A percentile compares a stretch with the other conserved stretches of the same genome.
Evolutionary conservation across 345 rosid genomes (phyloP).

Genomic region (Rubroshorea leprosula): DNA sequence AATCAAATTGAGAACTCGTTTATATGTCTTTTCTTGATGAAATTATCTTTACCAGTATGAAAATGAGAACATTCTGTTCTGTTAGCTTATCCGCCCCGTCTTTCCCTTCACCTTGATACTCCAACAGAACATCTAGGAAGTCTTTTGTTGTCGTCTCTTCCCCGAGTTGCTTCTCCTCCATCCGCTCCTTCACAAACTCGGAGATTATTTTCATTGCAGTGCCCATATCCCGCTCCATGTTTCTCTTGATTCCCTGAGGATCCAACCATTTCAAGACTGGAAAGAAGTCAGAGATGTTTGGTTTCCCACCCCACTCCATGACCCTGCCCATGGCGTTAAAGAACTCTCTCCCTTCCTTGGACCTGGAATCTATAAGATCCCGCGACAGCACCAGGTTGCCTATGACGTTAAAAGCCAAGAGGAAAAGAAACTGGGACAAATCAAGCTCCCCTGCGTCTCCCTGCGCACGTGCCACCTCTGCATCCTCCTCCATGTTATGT

Average conservation of each 20-base stretch:
- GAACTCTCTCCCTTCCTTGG: slow-evolving; percentile 27
- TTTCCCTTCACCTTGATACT: slow-evolving; percentile 38
- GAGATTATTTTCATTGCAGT: slow-evolving; percentile 42
- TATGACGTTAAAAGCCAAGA: slow-evolving; percentile 36
- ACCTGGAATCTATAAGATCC: slow-evolving; percentile 37
- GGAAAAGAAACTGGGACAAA: slow-evolving; percentile 37
- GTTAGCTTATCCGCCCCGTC: slow-evolving; percentile 41
- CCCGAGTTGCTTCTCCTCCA: slow-evolving; percentile 16
- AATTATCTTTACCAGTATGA: slow-evolving; percentile 36
- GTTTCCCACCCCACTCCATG: slow-evolving; percentile 33
- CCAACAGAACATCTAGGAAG: slow-evolving; percentile 51
- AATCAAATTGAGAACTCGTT: not conserved
- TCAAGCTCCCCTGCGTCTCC: slow-evolving; percentile 25
- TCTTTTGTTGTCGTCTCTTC: slow-evolving; percentile 20
- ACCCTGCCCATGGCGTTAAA: slow-evolving; percentile 26
- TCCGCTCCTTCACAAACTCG: slow-evolving; percentile 32
- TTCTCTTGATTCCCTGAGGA: slow-evolving; percentile 46
- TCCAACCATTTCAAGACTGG: slow-evolving; percentile 46
- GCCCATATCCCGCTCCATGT: slow-evolving; percentile 42
- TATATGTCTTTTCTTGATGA: too few species aligned
- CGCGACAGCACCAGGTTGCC: slow-evolving; percentile 57
- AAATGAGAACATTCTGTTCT: slow-evolving; percentile 26
- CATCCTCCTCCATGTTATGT: slow-evolving; percentile 27
- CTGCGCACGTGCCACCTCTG: too few species aligned
- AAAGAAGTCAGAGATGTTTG: slow-evolving; percentile 36